Conservation (phyloP, 164 flowering plant genomes). For the Vitis rotundifolia region DNA sequence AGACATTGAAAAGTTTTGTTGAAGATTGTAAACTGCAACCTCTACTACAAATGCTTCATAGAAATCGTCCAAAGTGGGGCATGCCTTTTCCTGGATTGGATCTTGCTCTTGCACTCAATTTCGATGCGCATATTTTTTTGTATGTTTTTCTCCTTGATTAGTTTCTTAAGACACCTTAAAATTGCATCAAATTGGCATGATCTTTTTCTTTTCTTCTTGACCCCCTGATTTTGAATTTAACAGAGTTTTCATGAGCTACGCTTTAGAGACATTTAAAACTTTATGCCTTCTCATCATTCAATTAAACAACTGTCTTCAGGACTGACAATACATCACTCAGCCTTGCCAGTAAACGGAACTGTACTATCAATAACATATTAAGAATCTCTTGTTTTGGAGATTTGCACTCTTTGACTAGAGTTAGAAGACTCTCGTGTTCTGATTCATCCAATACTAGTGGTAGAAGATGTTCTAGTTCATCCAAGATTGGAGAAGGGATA, state of each 20-base stretch:
- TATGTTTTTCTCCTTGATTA: constrained; percentile 30
- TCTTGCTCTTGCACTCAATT: constrained; percentile 58
- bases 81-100: constrained; percentile 47
- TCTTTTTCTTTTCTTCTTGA: constrained; percentile 7
- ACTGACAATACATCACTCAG: too few relatives aligned
- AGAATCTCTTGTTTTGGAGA: too few relatives aligned
- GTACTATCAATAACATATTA: too few relatives aligned
- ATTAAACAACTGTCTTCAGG: too few relatives aligned
- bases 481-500: not conserved
- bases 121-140: constrained; percentile 49
- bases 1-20: constrained; percentile 58
- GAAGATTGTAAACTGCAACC: constrained; percentile 48
- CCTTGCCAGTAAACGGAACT: too few relatives aligned
- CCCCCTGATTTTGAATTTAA: not conserved
- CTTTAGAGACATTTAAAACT: not conserved
- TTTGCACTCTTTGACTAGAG: not conserved
- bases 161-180: not conserved
- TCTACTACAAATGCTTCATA: constrained; percentile 42
- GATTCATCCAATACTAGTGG: too few relatives aligned
- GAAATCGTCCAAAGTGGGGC: constrained; percentile 68
- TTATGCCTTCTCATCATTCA: not conserved
- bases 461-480: not conserved
- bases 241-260: not conserved
- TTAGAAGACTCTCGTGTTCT: not conserved
- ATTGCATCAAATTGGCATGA: not conserved